Evolutionary conservation across 2,329 filamentous ascomycete genomes (phyloP), one percentile per base, ranked within the genome.

Genomic region (Stagonosporopsis vannaccii): DNA sequence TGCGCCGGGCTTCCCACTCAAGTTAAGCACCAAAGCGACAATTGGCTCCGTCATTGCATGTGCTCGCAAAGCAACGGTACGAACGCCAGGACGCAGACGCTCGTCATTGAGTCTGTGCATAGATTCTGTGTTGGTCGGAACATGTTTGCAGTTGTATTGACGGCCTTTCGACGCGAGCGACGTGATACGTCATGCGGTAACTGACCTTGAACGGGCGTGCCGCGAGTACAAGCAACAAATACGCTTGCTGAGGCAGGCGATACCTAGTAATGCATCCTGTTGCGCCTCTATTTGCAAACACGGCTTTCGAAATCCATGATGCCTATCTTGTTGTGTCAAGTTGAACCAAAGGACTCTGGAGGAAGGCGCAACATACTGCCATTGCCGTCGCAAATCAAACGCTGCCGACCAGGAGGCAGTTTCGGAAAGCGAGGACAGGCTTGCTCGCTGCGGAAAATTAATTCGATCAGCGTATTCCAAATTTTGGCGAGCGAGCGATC

Each of bases 51-150:
- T 19, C 43, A 43, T 48, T 50, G 51, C 51, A 54, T 44, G 56
- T 55, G 32, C 32, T 49, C 53, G 32, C 54, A 17, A 20, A 32
- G 41, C 41, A 5, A 43, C 32, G 41, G 51, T 39, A 44, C 43
- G 40, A 39, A 59, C 58, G 62, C 59, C 56, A 62, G 54, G 51
- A 48, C 51, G 52, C 60, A 63, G 58, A 61, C 51, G 66, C 58
- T 67, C 58, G 62, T 66, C 62, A 67, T 67, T 53, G 54, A 59
- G 48, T 59, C 44, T 61, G 47, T 61, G 60, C 60, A 60, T 60
- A 43, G 56, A 46, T 59, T 48, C 60, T 48, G 49, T 56, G 41
- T 60, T 52, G 52, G 50, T 56, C 48, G 58, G 55, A 56, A 39
- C 42, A 51, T 48, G 47, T 48, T 51, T 59, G 57, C 56, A 37